These are phyloP conservation scores for Dactylellina cionopaga DNA, from an alignment of 2,329 filamentous ascomycete genomes.

Conservation along the genomic window DNA sequence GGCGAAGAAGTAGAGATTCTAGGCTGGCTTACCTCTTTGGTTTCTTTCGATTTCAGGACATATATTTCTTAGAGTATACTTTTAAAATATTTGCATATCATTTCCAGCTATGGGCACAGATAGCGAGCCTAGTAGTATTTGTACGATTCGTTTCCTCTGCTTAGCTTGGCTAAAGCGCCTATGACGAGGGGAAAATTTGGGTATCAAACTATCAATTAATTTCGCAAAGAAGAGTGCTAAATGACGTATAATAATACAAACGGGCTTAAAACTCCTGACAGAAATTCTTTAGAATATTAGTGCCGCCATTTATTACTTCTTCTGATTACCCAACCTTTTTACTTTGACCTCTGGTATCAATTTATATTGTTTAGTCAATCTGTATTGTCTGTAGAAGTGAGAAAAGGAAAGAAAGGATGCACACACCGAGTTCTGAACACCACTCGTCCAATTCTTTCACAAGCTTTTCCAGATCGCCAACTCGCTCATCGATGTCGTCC, in stretches of 20 bases:
- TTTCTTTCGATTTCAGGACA: neutral
- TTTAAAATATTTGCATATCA: no score
- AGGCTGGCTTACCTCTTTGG: no score
- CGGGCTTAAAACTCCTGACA: neutral
- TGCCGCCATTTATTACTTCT: conserved; percentile 12
- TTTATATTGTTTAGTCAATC: neutral
- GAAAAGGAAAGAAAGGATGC: neutral
- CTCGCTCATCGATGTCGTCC: conserved; percentile 56
- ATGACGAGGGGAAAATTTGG: neutral
- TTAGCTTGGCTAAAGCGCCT: no score
- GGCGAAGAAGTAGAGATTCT: conserved; percentile 32
- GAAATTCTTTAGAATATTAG: neutral
- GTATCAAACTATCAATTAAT: neutral
- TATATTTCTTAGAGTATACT: neutral
- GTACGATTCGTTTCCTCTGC: no score
- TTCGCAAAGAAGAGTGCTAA: conserved; percentile 5
- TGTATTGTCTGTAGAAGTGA: neutral
- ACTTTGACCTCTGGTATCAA: conserved; percentile 42
- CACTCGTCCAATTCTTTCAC: conserved; percentile 57
- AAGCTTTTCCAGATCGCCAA: conserved; percentile 56
- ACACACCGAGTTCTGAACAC: conserved; percentile 56
- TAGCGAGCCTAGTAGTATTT: no score
- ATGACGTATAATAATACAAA: neutral
- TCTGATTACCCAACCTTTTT: conserved; percentile 38
- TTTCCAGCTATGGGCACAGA: neutral